These are phyloP conservation scores for Aureobasidium sp. DNA, from an alignment of 2,329 filamentous ascomycete genomes.

Conservation along the genomic window DNA sequence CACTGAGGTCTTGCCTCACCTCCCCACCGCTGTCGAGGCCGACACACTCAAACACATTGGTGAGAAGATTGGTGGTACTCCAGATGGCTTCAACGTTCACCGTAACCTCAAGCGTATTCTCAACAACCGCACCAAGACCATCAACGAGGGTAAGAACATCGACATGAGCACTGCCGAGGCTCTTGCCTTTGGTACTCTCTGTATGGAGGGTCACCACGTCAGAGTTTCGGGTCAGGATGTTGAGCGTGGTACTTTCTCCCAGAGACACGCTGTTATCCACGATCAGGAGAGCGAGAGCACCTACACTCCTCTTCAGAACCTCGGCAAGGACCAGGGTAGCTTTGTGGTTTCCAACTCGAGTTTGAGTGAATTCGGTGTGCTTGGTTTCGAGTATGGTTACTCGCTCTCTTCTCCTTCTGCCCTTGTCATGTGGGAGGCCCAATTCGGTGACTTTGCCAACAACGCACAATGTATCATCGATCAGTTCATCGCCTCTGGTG, in stretches of 20 bases:
- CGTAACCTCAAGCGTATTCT: conserved; percentile 97
- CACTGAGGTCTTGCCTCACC: conserved; percentile 86
- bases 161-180: conserved; percentile 98
- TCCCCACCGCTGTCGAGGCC: conserved; percentile 70
- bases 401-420: conserved; percentile 94
- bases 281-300: conserved; percentile 92
- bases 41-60: conserved; percentile 75
- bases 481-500: conserved; percentile 95
- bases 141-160: conserved; percentile 85
- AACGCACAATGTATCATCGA: conserved; percentile 99
- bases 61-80: conserved; percentile 66
- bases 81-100: conserved; percentile 83
- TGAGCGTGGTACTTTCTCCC: conserved; percentile 98
- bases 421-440: conserved; percentile 98
- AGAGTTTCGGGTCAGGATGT: conserved; percentile 98
- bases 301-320: conserved; percentile 83
- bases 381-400: conserved; percentile 98
- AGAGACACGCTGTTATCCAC: conserved; percentile 93
- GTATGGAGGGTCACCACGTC: conserved; percentile 90
- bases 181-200: conserved; percentile 85
- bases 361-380: conserved; percentile 62
- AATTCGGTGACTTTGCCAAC: conserved; percentile 99
- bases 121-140: conserved; percentile 79
- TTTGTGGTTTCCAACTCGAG: conserved; percentile 98
- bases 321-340: conserved; percentile 85